phyloP scores from a whole-genome alignment of 306 rosid species.

The Quercus aquifolioides region DNA sequence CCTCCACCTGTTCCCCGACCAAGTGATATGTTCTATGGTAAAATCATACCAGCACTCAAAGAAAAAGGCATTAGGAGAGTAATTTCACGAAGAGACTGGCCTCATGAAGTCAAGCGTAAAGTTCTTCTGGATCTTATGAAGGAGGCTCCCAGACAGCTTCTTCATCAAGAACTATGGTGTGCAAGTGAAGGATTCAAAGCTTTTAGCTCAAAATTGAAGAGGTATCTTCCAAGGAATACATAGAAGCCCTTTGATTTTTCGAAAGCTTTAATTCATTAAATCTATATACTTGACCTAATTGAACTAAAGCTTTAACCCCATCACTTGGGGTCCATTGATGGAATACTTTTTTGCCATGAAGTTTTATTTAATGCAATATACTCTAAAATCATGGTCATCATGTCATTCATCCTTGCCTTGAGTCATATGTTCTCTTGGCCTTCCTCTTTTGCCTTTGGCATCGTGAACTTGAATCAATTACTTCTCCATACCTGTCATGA shows the following conservation, averaged over 20 bases:
- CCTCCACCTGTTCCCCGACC: slow-evolving; percentile 96
- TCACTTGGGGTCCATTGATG: background rate
- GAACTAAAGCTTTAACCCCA: background rate
- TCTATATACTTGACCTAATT: background rate
- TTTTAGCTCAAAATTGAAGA: slow-evolving; percentile 78
- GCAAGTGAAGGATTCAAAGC: slow-evolving; percentile 97
- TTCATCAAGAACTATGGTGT: slow-evolving; percentile 93
- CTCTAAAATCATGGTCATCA: background rate
- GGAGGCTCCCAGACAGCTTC: slow-evolving; percentile 89
- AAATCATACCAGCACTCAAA: slow-evolving; percentile 96
- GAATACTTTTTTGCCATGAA: background rate
- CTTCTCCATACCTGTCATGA: background rate
- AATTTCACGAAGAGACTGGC: slow-evolving; percentile 98
- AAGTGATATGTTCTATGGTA: slow-evolving; percentile 98
- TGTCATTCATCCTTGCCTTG: background rate
- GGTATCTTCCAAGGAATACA: slow-evolving; percentile 39
- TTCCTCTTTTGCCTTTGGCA: background rate
- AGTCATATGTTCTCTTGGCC: background rate
- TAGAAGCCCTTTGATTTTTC: background rate
- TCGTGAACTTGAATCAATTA: background rate
- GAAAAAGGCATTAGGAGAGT: slow-evolving; percentile 98
- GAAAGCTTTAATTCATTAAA: background rate
- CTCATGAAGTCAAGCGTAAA: slow-evolving; percentile 91
- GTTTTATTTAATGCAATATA: background rate
- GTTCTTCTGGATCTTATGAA: slow-evolving; percentile 93